Base-by-base conservation (phyloP, 2,329 filamentous ascomycete genomes). In the Diaporthe nobilis region DNA sequence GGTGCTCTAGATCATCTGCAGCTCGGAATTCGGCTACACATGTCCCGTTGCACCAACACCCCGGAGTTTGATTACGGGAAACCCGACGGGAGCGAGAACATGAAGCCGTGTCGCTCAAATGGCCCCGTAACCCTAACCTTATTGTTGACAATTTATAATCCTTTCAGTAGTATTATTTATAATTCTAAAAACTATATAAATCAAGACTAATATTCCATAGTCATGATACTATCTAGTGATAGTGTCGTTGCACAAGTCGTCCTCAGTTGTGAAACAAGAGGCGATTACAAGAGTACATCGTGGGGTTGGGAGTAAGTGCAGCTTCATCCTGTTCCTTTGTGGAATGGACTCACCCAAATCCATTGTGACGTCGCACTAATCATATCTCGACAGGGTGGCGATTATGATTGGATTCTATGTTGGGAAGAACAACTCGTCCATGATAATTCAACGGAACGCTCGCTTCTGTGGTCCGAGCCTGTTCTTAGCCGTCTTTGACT, bases 361-460 rank as follows among this genome's bases (percentile, higher is more conserved):
- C 25, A 37, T 22, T 22, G 31, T 60, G 31, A 31, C 39, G 61
- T 37, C 47, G 22, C n/a, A 12, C 63, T 68, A 39, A 53, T 47
- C 13, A 61, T 37, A 1, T 55, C 25, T 39, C 20, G 57, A n/a
- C 67, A 87, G 91, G 47, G 84, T 94, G 28, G 92, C 90, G 28
- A 92, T 90, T 77, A 93, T 93, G 91, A 86, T 94, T 4, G 92
- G 92, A 6, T 89, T 94, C 55, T 94, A 94, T 79, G 88, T 90
- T 22, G 86, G 87, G 8, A 89, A 89, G 70, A 92, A 93, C 34
- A 34, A 34, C 34, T 34, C 34, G 34, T 34, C 34, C 34, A 34
- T 34, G 7, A 34, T 34, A 6, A 44, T 44, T 44, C 15, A 13
- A 6, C 3, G 42, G 17, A 15, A 44, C 42, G 42, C 15, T 15